Conservation (phyloP, 2,329 filamentous ascomycete genomes). For the Penicillium italicum region DNA sequence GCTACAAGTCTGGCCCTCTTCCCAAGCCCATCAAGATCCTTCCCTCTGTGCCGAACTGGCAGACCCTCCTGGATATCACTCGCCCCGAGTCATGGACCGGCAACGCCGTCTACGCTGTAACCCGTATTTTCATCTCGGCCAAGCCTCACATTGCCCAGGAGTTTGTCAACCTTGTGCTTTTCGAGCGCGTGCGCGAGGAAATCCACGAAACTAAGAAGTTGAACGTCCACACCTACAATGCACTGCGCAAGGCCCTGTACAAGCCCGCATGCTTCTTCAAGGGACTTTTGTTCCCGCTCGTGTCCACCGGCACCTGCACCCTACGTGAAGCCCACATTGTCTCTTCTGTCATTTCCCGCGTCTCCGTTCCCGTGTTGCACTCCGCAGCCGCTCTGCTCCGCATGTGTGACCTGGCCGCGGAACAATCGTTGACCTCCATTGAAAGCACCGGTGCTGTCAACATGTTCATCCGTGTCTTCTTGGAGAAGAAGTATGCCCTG, state of each 20-base stretch:
- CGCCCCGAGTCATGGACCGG: slow-evolving; percentile 73
- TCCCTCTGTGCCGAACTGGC: slow-evolving; percentile 87
- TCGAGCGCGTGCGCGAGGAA: slow-evolving; percentile 88
- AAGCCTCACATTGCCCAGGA: slow-evolving; percentile 75
- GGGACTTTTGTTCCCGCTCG: slow-evolving; percentile 86
- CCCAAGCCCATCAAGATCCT: slow-evolving; percentile 98
- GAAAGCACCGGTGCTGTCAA: slow-evolving; percentile 91
- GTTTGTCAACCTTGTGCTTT: slow-evolving; percentile 81
- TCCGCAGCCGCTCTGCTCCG: slow-evolving; percentile 88
- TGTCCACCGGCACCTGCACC: slow-evolving; percentile 81
- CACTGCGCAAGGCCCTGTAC: slow-evolving; percentile 87
- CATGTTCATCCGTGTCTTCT: slow-evolving; percentile 85
- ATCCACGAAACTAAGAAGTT: slow-evolving; percentile 93
- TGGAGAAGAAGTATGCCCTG: slow-evolving; percentile 96
- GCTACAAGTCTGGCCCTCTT: slow-evolving; percentile 93
- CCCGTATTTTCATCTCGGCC: slow-evolving; percentile 83
- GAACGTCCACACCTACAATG: slow-evolving; percentile 92
- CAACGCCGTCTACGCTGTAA: slow-evolving; percentile 83
- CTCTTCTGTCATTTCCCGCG: slow-evolving; percentile 75
- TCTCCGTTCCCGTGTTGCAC: slow-evolving; percentile 86
- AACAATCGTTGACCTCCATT: slow-evolving; percentile 71
- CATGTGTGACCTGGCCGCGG: slow-evolving; percentile 88
- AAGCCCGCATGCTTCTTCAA: slow-evolving; percentile 97
- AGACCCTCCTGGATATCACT: slow-evolving; percentile 81
- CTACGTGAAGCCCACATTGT: slow-evolving; percentile 90